These are phyloP conservation scores for Eragrostis tef DNA, from an alignment of 202 grass and related monocot genomes.

Conservation along the genomic window DNA sequence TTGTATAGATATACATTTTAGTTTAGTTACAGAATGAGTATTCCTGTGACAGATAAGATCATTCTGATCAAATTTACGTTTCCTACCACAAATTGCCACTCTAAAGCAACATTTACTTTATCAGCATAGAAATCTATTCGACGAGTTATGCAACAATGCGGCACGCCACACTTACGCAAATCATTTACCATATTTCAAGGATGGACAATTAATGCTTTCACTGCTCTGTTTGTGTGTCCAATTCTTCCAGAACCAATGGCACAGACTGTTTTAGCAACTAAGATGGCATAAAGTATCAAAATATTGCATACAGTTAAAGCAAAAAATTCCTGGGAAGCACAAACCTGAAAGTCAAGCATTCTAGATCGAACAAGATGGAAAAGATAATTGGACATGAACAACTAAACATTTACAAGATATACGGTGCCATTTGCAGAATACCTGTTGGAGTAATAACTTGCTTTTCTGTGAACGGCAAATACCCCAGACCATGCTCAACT, in stretches of 20 bases:
- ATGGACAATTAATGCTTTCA: not conserved
- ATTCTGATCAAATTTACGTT: constrained; percentile 13
- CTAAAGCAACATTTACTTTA: not conserved
- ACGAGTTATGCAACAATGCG: not conserved
- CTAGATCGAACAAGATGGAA: not conserved
- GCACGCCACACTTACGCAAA: not conserved
- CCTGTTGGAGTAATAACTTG: constrained; percentile 98
- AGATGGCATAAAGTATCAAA: constrained; percentile 12
- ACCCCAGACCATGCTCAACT: constrained; percentile 94
- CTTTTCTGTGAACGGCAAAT: constrained; percentile 98
- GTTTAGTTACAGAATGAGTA: not conserved
- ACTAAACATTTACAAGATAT: constrained; percentile 32
- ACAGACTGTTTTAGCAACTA: constrained; percentile 20
- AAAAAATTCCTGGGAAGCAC: not conserved
- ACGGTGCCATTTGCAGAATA: constrained; percentile 41
- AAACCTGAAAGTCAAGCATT: constrained; percentile 1
- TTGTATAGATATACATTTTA: not conserved
- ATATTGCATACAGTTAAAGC: constrained; percentile 13
- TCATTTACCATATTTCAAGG: not conserved
- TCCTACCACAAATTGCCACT: not conserved
- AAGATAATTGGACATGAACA: constrained; percentile 2
- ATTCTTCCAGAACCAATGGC: not conserved
- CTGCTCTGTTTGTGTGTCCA: not conserved
- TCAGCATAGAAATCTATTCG: not conserved
- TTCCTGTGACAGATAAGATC: constrained; percentile 1